Percentiles rank a stretch among this genome's conserved stretches.
Conservation (phyloP, 148 eudicot species). For the Mesembryanthemum crystallinum region DNA sequence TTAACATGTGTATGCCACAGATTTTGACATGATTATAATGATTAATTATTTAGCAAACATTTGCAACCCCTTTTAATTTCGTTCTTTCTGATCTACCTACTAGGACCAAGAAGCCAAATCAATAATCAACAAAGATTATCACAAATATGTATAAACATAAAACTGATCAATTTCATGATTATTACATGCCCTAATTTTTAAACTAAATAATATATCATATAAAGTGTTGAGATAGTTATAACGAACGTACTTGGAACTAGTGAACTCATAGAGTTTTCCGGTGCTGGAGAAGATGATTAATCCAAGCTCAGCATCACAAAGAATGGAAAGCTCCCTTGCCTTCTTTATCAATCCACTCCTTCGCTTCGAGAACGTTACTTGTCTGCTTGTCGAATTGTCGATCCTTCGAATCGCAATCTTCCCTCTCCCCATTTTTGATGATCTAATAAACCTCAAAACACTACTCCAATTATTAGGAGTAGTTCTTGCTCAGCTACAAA, state of each 20-base stretch:
- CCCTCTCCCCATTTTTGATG: conserved; percentile 31
- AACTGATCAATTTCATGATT: neutral
- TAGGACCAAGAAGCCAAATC: neutral
- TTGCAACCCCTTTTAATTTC: neutral
- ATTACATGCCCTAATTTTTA: conserved; percentile 7
- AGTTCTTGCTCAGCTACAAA: neutral
- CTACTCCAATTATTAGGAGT: neutral
- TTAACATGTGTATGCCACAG: too few relatives aligned
- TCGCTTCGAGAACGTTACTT: conserved; percentile 26
- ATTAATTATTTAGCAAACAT: neutral
- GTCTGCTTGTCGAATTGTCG: conserved; percentile 33
- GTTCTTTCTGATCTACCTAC: neutral
- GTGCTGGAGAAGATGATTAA: conserved; percentile 22
- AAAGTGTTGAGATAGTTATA: too few relatives aligned
- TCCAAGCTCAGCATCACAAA: conserved; percentile 27
- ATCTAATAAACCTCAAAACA: too few relatives aligned
- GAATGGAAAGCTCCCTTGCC: conserved; percentile 25
- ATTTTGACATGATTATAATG: neutral
- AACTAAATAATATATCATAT: neutral
- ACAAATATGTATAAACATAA: neutral
- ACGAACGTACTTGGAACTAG: conserved; percentile 14
- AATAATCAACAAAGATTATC: neutral
- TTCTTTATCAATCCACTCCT: conserved; percentile 25
- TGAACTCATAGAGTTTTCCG: conserved; percentile 22
- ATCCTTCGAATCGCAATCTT: conserved; percentile 30